Evolutionary conservation across 1,139 yeast genomes (phyloP), one percentile per base, ranked within the genome.

Genomic region (Pichia sp.): DNA sequence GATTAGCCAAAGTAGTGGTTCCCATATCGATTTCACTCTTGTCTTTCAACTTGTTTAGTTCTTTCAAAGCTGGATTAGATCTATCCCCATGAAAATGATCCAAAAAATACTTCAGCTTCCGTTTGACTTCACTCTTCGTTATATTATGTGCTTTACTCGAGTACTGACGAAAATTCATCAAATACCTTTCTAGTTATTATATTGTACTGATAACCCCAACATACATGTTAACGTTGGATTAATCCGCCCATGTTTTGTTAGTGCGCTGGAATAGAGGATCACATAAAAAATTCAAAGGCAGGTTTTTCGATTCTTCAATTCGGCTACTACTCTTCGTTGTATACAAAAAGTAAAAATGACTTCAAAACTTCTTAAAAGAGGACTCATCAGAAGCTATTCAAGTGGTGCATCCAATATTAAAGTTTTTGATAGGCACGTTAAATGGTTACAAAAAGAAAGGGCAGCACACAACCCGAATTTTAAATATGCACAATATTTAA

Each of bases 381-480:
- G 9, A 26, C 10, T 9, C 8, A 17, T 9, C 7, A 30, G 32
- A 18, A 30, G 18, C 7, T 37, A 37, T n/a, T 20, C 36, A 5
- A 37, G 19, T n/a, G 41, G 23, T 17, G 31, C 45, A 12, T 24
- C 34, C 4, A 45, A 50, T 2, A 44, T 56, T 26, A 52, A 79
- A 52, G 91, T 85, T 19, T 85, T 85, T 59, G 84, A 84, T 58
- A 63, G 91, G 32, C 53, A 62, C 4, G 69, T 77, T 37, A 85
- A 85, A 55, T 59, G 68, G 10, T 47, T 69, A 14, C 95, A 85
- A 51, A 62, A 86, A 39, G 66, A 75, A 23, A 55, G 79, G 39
- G 74, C 81, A 0, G 72, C 71, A 1, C 43, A 54, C 2, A 61
- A 71, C 43, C 67, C 70, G 1, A 66, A 64, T 11, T 74, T 84